Evolutionary conservation across 768 basidiomycete species (phyloP), one percentile per base, ranked within the genome.

Genomic region (Termitomyces sp.): DNA sequence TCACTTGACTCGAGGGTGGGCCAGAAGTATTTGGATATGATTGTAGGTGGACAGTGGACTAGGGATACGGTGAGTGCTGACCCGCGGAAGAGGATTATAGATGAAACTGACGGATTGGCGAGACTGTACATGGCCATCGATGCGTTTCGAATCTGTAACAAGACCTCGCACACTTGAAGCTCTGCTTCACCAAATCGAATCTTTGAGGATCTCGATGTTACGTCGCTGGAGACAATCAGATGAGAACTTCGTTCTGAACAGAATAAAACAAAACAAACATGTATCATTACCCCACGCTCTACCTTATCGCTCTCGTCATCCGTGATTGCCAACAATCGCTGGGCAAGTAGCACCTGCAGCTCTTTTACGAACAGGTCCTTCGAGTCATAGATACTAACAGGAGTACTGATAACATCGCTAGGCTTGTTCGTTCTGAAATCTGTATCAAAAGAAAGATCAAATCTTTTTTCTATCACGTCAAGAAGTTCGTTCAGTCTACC

Each of bases 331-430:
- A 99, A 75, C 36, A 99, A 73, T 9, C 94, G 80, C 59, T 94
- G 91, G 0, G 94, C 95, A 14, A 99, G 81, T 4, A 97, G 74
- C 0, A 93, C 86, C 68, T 98, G 97, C 32, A 99, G 75, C 69
- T 98, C 97, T 68, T 93, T 96, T 64, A 98, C 84, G 65, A 99
- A 98, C 9, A 98, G 81, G 63, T 98, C 97, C 67, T 94, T 91
- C 2, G 95, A 95, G 68, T 98, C 94, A 64, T 98, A 98, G 62
- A 98, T 98, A 69, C 91, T 94, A 63, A 98, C 94, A 1, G 98
- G 85, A 0, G 96, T 96, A 68, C 92, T 95, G 66, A 98, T 88
- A 59, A 98, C 86, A 66, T 98, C 97, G 63, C 90, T 90, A 0
- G 92, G 86, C 68, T 91, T 94, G 67, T 89, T 94, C 1, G 91